phyloP scores from a whole-genome alignment of 2,329 filamentous ascomycete species.

The Daldinia eschscholtzii region DNA sequence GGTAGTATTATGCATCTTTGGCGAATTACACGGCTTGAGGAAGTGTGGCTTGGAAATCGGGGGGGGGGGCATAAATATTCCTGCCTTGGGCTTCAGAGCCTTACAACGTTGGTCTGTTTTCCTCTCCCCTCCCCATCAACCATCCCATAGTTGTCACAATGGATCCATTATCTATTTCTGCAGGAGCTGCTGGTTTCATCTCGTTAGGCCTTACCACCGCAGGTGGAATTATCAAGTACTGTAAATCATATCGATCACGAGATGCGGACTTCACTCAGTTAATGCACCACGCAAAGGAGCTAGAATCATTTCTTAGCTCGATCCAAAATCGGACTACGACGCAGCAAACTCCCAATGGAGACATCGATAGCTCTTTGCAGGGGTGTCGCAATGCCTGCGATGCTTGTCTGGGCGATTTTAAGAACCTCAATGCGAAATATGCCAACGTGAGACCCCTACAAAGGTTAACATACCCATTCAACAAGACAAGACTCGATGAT shows the following conservation, averaged over 20 bases:
- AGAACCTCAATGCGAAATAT: conserved; percentile 23
- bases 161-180: conserved; percentile 24
- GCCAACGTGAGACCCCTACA: background rate
- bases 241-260: conserved; percentile 19
- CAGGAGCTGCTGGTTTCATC: conserved; percentile 22
- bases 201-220: conserved; percentile 24
- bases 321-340: background rate
- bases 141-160: background rate
- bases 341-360: background rate
- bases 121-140: background rate
- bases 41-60: background rate
- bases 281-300: conserved; percentile 16
- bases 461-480: conserved; percentile 23
- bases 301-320: conserved; percentile 20
- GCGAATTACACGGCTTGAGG: background rate
- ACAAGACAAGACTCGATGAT: conserved; percentile 23
- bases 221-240: conserved; percentile 20
- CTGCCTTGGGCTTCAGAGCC: background rate
- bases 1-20: background rate
- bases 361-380: conserved; percentile 10
- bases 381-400: conserved; percentile 21
- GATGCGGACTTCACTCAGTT: conserved; percentile 22
- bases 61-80: background rate
- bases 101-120: background rate
- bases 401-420: conserved; percentile 27